These are phyloP conservation scores for Fusarium tjaetaba DNA, from an alignment of 2,329 filamentous ascomycete species.

Conservation along the genomic window DNA sequence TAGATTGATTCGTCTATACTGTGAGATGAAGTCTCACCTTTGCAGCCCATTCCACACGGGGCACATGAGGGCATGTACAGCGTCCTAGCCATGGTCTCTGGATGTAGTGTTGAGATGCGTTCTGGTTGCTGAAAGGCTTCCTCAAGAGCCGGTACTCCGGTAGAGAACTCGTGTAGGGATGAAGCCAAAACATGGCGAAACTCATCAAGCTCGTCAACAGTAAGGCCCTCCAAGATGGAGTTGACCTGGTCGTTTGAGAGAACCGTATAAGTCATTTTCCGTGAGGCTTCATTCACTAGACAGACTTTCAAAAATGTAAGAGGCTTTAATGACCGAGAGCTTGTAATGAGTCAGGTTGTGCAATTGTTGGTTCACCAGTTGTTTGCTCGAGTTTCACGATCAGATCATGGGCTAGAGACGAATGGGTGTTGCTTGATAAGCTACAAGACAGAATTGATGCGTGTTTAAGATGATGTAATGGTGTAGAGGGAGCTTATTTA, in stretches of 20 bases:
- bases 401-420: background rate
- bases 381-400: background rate
- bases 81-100: slow-evolving; percentile 65
- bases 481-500: slow-evolving; percentile 2
- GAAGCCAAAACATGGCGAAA: slow-evolving; percentile 61
- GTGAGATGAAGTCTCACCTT: slow-evolving; percentile 56
- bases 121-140: slow-evolving; percentile 65
- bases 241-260: slow-evolving; percentile 68
- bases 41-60: slow-evolving; percentile 72
- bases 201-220: slow-evolving; percentile 60
- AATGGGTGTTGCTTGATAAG: slow-evolving; percentile 24
- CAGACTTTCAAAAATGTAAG: background rate
- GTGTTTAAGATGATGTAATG: slow-evolving; percentile 38
- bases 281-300: background rate
- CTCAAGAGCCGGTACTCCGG: slow-evolving; percentile 57
- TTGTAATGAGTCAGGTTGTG: background rate
- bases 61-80: slow-evolving; percentile 80
- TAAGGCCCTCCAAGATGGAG: slow-evolving; percentile 63
- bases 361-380: background rate
- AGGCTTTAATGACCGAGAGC: background rate
- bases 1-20: background rate
- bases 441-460: slow-evolving; percentile 4
- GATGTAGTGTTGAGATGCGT: slow-evolving; percentile 59
- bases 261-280: slow-evolving; percentile 65
- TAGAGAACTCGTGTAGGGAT: slow-evolving; percentile 71